Conservation (phyloP, 2,329 filamentous ascomycete genomes). For the Immersiporthe knoxdaviesiana region DNA sequence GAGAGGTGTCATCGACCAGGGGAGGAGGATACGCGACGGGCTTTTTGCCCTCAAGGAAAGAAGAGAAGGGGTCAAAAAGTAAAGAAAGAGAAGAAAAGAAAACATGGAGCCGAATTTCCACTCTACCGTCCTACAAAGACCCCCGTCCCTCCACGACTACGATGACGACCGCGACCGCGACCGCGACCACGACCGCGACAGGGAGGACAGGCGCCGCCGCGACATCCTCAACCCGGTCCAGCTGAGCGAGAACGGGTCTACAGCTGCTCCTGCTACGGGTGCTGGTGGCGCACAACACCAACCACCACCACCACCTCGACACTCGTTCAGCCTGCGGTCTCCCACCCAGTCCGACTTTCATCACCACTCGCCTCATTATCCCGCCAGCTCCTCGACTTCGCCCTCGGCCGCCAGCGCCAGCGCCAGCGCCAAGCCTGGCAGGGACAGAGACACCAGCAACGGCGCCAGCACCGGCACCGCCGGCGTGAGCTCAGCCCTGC, state of each 20-base stretch:
- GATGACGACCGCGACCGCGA: conserved; percentile 44
- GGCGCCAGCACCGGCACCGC: conserved; percentile 34
- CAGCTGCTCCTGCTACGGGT: conserved; percentile 1
- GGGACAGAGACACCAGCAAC: conserved; percentile 35
- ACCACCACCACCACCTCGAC: conserved; percentile 41
- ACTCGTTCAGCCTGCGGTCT: conserved; percentile 54
- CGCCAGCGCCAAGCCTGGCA: conserved; percentile 32
- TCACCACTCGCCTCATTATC: conserved; percentile 34
- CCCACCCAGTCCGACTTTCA: conserved; percentile 50
- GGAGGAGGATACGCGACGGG: not conserved
- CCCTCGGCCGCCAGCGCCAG: conserved; percentile 33
- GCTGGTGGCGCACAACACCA: conserved; percentile 10
- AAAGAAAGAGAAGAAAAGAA: not conserved
- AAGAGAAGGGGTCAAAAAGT: no score
- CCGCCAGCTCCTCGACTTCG: conserved; percentile 37
- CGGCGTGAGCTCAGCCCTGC: conserved; percentile 30
- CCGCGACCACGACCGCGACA: conserved; percentile 33
- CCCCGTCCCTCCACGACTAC: conserved; percentile 44
- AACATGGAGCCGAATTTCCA: conserved; percentile 53
- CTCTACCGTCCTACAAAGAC: conserved; percentile 54
- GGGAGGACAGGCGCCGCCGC: conserved; percentile 44
- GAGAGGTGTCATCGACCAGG: not conserved
- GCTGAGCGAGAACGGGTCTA: conserved; percentile 24
- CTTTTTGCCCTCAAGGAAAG: not conserved
- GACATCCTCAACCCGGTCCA: conserved; percentile 49